Percentiles rank a stretch among this genome's conserved stretches.
Evolutionary conservation across 257 asterid genomes (phyloP).

Genomic region (Asclepias syriaca): DNA sequence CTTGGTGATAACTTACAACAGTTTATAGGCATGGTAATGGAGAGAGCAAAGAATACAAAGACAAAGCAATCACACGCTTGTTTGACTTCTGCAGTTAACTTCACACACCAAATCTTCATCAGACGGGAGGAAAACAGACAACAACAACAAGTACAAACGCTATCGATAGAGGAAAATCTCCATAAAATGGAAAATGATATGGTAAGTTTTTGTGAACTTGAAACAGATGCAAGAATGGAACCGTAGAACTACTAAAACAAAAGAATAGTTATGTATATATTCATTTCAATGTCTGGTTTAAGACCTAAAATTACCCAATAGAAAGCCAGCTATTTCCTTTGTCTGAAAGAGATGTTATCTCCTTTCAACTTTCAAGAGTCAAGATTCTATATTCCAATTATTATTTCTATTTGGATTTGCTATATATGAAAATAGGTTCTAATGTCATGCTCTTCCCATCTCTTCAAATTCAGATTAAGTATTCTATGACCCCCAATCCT

Average conservation of each 20-base stretch:
- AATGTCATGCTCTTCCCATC: neutral
- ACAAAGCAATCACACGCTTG: neutral
- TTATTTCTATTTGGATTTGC: neutral
- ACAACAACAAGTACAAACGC: neutral
- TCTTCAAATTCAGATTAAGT: neutral
- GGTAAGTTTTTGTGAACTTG: neutral
- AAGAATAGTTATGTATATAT: neutral
- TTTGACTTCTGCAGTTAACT: neutral
- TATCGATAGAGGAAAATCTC: neutral
- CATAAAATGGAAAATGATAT: neutral
- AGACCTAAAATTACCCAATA: neutral
- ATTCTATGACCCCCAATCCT: neutral
- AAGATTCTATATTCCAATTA: neutral
- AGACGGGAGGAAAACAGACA: neutral
- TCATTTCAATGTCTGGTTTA: neutral
- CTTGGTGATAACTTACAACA: neutral
- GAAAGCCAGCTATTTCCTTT: neutral
- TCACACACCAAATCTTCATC: neutral
- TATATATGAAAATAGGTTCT: neutral
- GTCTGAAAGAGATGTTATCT: neutral
- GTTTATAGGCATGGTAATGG: neutral
- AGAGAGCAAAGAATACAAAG: neutral
- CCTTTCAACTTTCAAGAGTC: neutral
- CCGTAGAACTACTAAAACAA: neutral
- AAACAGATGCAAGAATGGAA: neutral